A percentile compares a stretch with the other conserved stretches of the same genome.
Conservation (phyloP, 768 basidiomycete species). For the Psilocybe cyanescens region DNA sequence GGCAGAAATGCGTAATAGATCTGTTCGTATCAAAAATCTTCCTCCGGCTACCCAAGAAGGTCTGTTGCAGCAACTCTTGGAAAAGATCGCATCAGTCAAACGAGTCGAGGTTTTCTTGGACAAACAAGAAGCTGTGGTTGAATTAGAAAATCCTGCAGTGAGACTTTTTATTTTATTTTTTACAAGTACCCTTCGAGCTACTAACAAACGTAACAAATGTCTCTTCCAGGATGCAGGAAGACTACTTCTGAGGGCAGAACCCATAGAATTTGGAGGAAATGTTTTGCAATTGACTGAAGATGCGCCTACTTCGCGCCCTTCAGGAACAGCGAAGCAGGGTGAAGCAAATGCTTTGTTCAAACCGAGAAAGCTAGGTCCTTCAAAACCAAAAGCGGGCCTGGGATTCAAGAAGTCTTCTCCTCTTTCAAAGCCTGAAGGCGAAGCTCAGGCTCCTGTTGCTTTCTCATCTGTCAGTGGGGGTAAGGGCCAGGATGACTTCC, state of each 20-base stretch:
- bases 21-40: constrained; percentile 76
- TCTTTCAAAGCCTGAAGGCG: constrained; percentile 1
- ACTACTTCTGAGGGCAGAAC: constrained; percentile 70
- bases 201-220: background rate
- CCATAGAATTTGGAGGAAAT: constrained; percentile 70
- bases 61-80: constrained; percentile 85
- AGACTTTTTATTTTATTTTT: constrained; percentile 24
- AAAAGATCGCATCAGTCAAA: constrained; percentile 72
- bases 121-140: constrained; percentile 62
- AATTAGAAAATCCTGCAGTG: constrained; percentile 69
- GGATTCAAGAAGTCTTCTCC: constrained; percentile 54
- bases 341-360: constrained; percentile 57
- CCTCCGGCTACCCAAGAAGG: constrained; percentile 86
- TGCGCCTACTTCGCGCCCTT: constrained; percentile 31
- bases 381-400: constrained; percentile 74
- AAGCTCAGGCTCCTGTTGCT: constrained; percentile 20
- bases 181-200: background rate
- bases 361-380: constrained; percentile 60
- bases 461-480: constrained; percentile 31
- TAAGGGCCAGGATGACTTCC: constrained; percentile 83
- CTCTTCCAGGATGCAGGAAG: constrained; percentile 77
- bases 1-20: constrained; percentile 67
- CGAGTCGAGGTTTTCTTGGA: constrained; percentile 78
- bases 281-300: constrained; percentile 64
- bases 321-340: constrained; percentile 37